Evolutionary conservation across 1,284 basidiomycete species (phyloP).

Genomic region (Ceratobasidium sp.): DNA sequence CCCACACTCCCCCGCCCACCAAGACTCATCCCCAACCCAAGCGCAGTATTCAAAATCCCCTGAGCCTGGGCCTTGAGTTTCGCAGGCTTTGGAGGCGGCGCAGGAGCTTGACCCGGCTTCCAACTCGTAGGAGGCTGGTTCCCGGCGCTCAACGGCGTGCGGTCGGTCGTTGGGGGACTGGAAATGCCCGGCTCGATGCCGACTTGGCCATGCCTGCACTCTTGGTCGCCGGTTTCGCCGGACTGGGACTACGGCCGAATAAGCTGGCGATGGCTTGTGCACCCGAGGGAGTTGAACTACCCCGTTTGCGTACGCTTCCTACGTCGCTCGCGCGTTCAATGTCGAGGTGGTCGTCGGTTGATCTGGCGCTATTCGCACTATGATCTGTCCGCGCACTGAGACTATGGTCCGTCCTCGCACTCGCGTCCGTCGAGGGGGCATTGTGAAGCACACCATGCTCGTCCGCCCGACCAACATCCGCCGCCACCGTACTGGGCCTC

Average conservation of each 20-base stretch:
- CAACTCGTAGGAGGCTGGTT: not conserved
- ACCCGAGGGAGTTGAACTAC: slow-evolving; percentile 1
- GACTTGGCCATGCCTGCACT: no score
- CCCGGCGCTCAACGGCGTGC: no score
- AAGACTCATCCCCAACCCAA: slow-evolving; percentile 16
- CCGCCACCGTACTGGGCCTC: slow-evolving; percentile 21
- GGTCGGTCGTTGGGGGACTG: no score
- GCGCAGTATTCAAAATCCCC: not conserved
- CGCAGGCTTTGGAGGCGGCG: slow-evolving; percentile 12
- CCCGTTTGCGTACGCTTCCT: slow-evolving; percentile 6
- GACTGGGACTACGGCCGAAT: not conserved
- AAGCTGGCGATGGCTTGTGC: not conserved
- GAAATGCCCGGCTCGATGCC: no score
- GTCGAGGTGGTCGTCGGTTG: no score
- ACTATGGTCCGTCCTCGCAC: no score
- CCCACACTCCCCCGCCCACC: not conserved
- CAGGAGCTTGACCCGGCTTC: not conserved
- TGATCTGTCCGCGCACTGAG: no score
- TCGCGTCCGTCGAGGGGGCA: no score
- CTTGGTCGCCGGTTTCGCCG: no score
- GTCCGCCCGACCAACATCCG: not conserved
- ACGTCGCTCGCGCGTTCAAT: not conserved
- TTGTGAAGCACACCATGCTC: no score
- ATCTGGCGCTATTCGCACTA: no score
- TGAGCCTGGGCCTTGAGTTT: slow-evolving; percentile 9